Evolutionary conservation across 768 basidiomycete genomes (phyloP).

Genomic region (Hericium rajendrae): DNA sequence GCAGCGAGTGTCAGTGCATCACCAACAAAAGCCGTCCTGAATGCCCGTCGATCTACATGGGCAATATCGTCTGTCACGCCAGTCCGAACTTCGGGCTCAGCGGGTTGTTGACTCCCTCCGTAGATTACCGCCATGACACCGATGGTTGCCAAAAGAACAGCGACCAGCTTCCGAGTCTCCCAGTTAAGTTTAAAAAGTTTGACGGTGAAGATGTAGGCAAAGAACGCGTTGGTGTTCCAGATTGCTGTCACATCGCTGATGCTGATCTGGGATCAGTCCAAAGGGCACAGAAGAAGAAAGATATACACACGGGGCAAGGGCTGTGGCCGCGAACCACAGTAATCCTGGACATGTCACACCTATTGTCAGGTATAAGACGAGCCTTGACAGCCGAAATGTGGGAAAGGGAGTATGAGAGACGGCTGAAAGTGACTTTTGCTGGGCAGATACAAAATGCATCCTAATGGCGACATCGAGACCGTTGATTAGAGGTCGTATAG

Average conservation of each 20-base stretch:
- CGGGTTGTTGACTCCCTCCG: constrained; percentile 38
- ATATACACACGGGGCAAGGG: constrained; percentile 57
- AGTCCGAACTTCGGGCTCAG: constrained; percentile 6
- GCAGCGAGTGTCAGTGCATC: constrained; percentile 64
- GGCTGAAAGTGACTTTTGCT: background rate
- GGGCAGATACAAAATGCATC: constrained; percentile 18
- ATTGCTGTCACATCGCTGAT: constrained; percentile 72
- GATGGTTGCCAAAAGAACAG: constrained; percentile 70
- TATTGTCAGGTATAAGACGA: constrained; percentile 31
- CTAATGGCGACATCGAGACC: constrained; percentile 43
- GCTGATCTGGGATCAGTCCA: constrained; percentile 25
- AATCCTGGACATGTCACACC: constrained; percentile 57
- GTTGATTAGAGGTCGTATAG: constrained; percentile 37
- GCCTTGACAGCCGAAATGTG: constrained; percentile 25
- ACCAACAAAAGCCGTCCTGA: constrained; percentile 55
- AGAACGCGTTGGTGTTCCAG: constrained; percentile 88
- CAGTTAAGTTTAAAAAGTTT: constrained; percentile 53
- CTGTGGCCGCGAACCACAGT: constrained; percentile 68
- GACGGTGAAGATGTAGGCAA: constrained; percentile 82
- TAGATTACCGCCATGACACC: constrained; percentile 81
- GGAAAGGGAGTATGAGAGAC: constrained; percentile 16
- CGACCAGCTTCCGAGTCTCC: constrained; percentile 53
- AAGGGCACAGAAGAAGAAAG: no score
- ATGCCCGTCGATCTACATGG: constrained; percentile 7
- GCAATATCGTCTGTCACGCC: constrained; percentile 2